These are phyloP conservation scores for Solanum chacoense DNA, from an alignment of 305 asterid genomes.

Conservation along the genomic window DNA sequence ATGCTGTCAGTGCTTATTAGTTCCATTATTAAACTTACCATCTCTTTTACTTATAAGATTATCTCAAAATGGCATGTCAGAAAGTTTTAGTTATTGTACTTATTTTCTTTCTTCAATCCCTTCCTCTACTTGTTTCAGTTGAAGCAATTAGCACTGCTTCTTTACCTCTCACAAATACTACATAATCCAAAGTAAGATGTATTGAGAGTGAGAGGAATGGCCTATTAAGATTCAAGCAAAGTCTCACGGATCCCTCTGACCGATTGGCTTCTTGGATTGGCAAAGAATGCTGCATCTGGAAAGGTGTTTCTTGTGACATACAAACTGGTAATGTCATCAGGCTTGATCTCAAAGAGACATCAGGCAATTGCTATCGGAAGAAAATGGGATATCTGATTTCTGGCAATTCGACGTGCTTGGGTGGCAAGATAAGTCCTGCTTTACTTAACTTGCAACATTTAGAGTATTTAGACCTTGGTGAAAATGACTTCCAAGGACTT, in stretches of 20 bases:
- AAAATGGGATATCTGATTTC: neutral
- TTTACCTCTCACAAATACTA: neutral
- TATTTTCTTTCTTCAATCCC: neutral
- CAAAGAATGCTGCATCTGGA: constrained; percentile 5
- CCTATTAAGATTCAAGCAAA: neutral
- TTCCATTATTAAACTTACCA: neutral
- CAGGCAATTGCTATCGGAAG: neutral
- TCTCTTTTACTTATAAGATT: neutral
- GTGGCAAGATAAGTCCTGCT: constrained; percentile 18
- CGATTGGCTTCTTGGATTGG: constrained; percentile 4
- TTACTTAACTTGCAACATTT: constrained; percentile 16
- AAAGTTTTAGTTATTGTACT: neutral
- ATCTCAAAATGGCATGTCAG: neutral
- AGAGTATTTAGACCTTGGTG: constrained; percentile 18
- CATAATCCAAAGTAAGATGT: neutral
- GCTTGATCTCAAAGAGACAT: neutral
- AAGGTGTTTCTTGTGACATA: neutral
- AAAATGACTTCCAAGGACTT: constrained; percentile 18
- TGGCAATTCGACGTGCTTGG: neutral
- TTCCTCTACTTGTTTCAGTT: neutral
- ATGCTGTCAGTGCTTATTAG: neutral
- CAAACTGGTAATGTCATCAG: neutral
- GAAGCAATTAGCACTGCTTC: neutral
- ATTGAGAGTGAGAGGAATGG: neutral
- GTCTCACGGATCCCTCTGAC: neutral